Evolutionary conservation across 2,329 filamentous ascomycete species (phyloP), one percentile per base, ranked within the genome.

Genomic region (Paracoccidioides lutzii): DNA sequence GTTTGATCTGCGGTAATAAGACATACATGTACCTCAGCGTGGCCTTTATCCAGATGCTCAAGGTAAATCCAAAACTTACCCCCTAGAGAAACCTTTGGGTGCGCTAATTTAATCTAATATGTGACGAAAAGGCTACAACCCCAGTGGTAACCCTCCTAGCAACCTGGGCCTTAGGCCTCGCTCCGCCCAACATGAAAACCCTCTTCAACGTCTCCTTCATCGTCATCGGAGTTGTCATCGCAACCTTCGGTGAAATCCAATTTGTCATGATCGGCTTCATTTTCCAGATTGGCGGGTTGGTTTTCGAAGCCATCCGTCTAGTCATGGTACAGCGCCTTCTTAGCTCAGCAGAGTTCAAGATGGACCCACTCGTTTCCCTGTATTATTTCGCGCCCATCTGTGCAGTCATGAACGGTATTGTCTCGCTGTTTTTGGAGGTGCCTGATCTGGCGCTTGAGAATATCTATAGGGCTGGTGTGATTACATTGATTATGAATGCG

Each of bases 31-130:
- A 96, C 74, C 82, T 97, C 59, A 93, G 87, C 63, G 91, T 97
- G 57, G 87, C 91, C 58, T 97, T 97, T 73, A 97, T 97, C 67
- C 91, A 97, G 79, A 97, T 97, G 91, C 84, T 97, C 72, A 97
- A 97, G 87, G 86, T 89, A 75, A 64, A 87, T 79, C 72, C 73
- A 7, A 5, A 37, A 0, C 0, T 12, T 2, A 28, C 28, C 30
- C 44, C 4, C 10, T 14, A 1, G 14, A 30, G 44, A 35, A 6
- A 4, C 44, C 10, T 44, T 44, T 12, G 15, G 5, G 30, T 32
- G 7, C 2, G 32, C 48, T 15, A 38, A 38, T 22, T 9, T 38
- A 38, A 40, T 38, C 10, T 44, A 15, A 10, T 58, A 55, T 53
- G 30, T 50, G 44, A 12, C 9, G 15, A 37, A 49, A 61, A 90